Base-by-base conservation (phyloP, 768 basidiomycete species). In the Rhizopogon rudus region DNA sequence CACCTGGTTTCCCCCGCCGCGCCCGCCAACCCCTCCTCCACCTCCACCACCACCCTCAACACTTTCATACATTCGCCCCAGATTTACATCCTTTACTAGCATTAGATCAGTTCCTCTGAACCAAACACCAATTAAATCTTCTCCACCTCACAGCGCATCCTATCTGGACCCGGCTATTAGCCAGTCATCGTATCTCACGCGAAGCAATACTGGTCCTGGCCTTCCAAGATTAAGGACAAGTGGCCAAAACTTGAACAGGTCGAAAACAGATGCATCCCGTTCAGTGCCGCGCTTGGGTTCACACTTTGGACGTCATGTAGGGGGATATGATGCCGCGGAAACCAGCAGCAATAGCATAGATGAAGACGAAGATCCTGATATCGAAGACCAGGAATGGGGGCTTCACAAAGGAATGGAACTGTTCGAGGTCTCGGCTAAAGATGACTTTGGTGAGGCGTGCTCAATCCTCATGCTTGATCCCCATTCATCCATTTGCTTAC, bases 361-460 rank as follows among this genome's bases (percentile, higher is more conserved):
- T 44, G 87, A 84, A 67, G 82, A 82, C 42, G 85, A 69, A 3
- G 70, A 75, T 9, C 77, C 73, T 13, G 80, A 74, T 5, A 80
- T 80, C 17, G 73, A 73, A 7, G 68, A 67, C 3, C 73, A 74
- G 40, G 87, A 88, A 65, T 91, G 88, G 87, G 88, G 89, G 5
- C 76, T 88, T 40, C 83, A 79, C 65, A 88, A 87, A 66, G 88
- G 84, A 58, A 91, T 94, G 84, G 88, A 89, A 64, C 78, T 95
- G 16, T 91, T 90, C 60, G 91, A 96, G 67, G 91, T 96, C 17
- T 94, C 91, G 43, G 88, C 94, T 52, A 94, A 94, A 71, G 92
- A 94, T 63, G 88, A 91, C 65, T 65, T 73, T 33, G 93, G 93
- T 93, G 58, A 59, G 83, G 74, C 51, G 41, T 53, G 63, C 16